Conservation (phyloP, 768 basidiomycete genomes). For the Panaeolus papilionaceus region DNA sequence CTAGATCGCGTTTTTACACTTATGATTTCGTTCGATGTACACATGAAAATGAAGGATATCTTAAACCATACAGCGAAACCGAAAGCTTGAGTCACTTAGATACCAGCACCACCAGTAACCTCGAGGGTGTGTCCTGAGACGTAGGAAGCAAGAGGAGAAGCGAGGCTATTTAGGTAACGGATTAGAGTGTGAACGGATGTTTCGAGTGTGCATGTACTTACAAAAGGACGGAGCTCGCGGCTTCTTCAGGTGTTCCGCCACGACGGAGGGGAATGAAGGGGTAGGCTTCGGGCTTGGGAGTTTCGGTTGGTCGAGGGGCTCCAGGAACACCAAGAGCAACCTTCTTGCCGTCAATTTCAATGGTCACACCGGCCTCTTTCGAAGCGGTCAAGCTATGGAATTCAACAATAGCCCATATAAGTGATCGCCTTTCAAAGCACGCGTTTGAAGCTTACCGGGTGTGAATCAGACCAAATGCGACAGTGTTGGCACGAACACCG, state of each 20-base stretch:
- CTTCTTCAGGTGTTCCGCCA: conserved; percentile 76
- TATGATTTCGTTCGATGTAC: too few species aligned
- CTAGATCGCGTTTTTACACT: too few species aligned
- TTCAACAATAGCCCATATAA: not conserved
- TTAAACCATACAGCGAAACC: not conserved
- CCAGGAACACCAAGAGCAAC: conserved; percentile 83
- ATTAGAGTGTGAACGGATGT: not conserved
- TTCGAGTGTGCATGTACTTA: conserved; percentile 43
- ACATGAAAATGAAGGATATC: too few species aligned
- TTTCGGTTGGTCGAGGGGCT: conserved; percentile 43
- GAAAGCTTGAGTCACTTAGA: conserved; percentile 40
- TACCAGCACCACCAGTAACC: conserved; percentile 83
- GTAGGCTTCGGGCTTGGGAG: conserved; percentile 41
- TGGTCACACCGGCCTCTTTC: conserved; percentile 77
- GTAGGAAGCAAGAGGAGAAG: conserved; percentile 79
- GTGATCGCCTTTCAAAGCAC: not conserved
- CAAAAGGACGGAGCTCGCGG: conserved; percentile 78
- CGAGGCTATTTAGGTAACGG: conserved; percentile 54
- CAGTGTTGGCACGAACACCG: conserved; percentile 81
- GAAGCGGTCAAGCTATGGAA: conserved; percentile 68
- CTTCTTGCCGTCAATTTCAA: conserved; percentile 84
- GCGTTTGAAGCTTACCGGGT: conserved; percentile 60
- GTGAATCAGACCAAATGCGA: conserved; percentile 80
- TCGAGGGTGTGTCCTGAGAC: conserved; percentile 86
- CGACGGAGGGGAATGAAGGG: conserved; percentile 67